phyloP scores from a whole-genome alignment of 1,284 basidiomycete genomes.

The Rhodotorula sp. region DNA sequence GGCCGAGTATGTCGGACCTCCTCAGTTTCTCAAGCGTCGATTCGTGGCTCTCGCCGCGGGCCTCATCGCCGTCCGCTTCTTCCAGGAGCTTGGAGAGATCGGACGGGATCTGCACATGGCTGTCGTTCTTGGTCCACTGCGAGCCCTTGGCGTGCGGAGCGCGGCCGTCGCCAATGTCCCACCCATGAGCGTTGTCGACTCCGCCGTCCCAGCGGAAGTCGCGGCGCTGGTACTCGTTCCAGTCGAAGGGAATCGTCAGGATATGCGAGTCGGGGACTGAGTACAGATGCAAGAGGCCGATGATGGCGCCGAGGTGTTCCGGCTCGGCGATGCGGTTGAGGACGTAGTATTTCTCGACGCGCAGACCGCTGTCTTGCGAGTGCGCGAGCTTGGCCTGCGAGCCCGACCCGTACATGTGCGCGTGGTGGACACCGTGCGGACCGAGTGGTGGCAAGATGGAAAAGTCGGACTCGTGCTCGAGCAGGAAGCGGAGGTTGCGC shows the following conservation, averaged over 20 bases:
- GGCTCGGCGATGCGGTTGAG: constrained; percentile 46
- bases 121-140: constrained; percentile 5
- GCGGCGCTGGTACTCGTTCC: constrained; percentile 42
- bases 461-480: constrained; percentile 46
- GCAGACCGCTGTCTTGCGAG: constrained; percentile 35
- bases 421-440: constrained; percentile 33
- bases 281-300: constrained; percentile 42
- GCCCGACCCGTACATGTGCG: constrained; percentile 37
- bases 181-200: constrained; percentile 39
- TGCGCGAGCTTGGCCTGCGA: constrained; percentile 19
- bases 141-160: neutral
- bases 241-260: constrained; percentile 46
- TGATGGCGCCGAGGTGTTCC: constrained; percentile 42
- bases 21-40: constrained; percentile 18
- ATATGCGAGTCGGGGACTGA: constrained; percentile 42
- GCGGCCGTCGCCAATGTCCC: constrained; percentile 41
- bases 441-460: constrained; percentile 37
- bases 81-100: constrained; percentile 25
- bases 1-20: constrained; percentile 32
- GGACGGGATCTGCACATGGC: constrained; percentile 12
- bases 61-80: constrained; percentile 28
- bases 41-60: constrained; percentile 7
- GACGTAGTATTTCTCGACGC: constrained; percentile 48
- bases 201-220: constrained; percentile 45
- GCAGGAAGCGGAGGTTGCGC: constrained; percentile 46